Evolutionary conservation across 2,329 filamentous ascomycete species (phyloP), one percentile per base, ranked within the genome.

Genomic region (Colletotrichum tamarilloi): DNA sequence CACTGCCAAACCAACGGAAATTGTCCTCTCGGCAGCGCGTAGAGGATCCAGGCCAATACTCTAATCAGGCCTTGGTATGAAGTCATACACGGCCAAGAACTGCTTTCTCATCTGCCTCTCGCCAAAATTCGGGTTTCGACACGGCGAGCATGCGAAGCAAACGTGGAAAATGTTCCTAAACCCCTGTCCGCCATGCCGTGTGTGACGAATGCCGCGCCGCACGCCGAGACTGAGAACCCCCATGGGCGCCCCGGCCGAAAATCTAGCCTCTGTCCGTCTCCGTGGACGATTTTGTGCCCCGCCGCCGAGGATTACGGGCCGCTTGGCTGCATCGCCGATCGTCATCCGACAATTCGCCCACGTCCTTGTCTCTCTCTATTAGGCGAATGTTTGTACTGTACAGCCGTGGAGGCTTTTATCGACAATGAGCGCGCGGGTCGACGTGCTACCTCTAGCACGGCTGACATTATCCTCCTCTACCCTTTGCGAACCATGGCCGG

Each of bases 181-280:
- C 52, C 55, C 62, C 30, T 56, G 62, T 19, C 16, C 2, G 52
- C 16, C 24, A 49, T 65, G 52, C 49, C 52, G 53, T 58, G 53
- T 35, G 67, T 73, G 70, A 73, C 67, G 70, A 65, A 49, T 65
- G 70, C 70, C 70, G 70, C 70, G 70, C 70, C 55, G 46, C 55
- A n/a, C 28, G 67, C 55, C 60, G 70, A 70, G 66, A 49, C 38
- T 42, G 38, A 16, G 38, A 19, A 16, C 5, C 14, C 38, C 38
- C 38, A 42, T 42, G 38, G 38, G 14, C 14, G 38, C 38, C 38
- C 38, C 38, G 38, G 38, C 38, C 38, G 38, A 16, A 42, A 42
- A 16, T 42, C 5, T 5, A 42, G 16, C 14, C 38, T 6, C 2
- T 42, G 38, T 42, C 38, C 38, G 38, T 42, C 14, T 16, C 38